Percentiles rank a stretch among this genome's conserved stretches.
Evolutionary conservation across 2,329 filamentous ascomycete species (phyloP).

Genomic region (Teratosphaeria epicoccoides): DNA sequence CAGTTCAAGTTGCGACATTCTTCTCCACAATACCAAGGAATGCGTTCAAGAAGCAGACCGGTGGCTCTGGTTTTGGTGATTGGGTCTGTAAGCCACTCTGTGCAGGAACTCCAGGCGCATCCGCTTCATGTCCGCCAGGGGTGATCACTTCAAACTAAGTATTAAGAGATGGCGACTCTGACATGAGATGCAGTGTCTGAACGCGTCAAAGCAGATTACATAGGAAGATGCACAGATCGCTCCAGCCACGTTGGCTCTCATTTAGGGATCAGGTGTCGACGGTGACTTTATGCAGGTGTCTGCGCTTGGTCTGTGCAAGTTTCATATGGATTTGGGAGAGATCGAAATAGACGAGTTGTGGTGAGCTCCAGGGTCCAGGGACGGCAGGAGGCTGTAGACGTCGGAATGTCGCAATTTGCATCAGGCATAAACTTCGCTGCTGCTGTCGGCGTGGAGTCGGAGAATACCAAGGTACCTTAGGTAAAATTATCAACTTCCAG

Average conservation of each 20-base stretch:
- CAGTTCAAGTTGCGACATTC: not conserved
- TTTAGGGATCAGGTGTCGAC: not conserved
- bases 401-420: too few relatives aligned
- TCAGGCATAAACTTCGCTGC: too few relatives aligned
- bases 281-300: not conserved
- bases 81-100: too few relatives aligned
- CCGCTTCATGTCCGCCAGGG: not conserved
- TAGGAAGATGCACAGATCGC: not conserved
- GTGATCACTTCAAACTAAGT: not conserved
- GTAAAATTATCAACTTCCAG: too few relatives aligned
- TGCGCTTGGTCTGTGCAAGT: not conserved
- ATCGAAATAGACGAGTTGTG: too few relatives aligned
- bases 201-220: not conserved
- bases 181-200: not conserved
- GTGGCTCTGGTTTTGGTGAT: not conserved
- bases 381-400: too few relatives aligned
- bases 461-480: too few relatives aligned
- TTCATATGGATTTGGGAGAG: too few relatives aligned
- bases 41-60: not conserved
- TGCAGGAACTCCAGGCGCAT: too few relatives aligned
- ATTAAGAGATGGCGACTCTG: not conserved
- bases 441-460: too few relatives aligned
- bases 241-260: not conserved
- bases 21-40: not conserved
- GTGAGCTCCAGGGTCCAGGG: too few relatives aligned